These are phyloP conservation scores for Rhododendron griersonianum DNA, from an alignment of 148 eudicot species.

Conservation along the genomic window DNA sequence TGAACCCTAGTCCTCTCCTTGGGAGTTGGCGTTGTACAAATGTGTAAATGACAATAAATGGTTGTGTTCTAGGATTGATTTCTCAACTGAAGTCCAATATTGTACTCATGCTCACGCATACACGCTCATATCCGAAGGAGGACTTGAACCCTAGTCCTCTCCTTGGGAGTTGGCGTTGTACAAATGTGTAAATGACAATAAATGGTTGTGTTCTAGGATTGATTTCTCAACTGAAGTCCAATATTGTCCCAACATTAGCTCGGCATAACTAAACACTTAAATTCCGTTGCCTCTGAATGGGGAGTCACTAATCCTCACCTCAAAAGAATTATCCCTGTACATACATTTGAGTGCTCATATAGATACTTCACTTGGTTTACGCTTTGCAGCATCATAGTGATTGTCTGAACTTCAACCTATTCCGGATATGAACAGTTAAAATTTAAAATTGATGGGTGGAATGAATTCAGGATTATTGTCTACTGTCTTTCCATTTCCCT, in stretches of 20 bases:
- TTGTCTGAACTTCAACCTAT: neutral
- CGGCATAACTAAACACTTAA: neutral
- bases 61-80: neutral
- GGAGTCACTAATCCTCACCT: neutral
- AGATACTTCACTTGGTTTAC: neutral
- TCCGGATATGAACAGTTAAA: neutral
- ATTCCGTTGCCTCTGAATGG: neutral
- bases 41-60: neutral
- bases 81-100: neutral
- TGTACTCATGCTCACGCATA: neutral
- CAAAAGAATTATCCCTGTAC: neutral
- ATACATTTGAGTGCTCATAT: neutral
- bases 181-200: neutral
- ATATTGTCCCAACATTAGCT: neutral
- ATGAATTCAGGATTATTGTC: neutral
- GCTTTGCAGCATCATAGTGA: too few species aligned
- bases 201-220: neutral
- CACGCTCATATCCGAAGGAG: neutral
- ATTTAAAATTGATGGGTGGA: neutral
- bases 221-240: neutral
- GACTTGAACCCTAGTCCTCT: neutral
- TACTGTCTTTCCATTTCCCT: neutral
- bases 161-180: neutral
- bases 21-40: neutral
- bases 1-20: neutral